Evolutionary conservation across 1,284 basidiomycete species (phyloP).

Genomic region (Malassezia vespertilionis): DNA sequence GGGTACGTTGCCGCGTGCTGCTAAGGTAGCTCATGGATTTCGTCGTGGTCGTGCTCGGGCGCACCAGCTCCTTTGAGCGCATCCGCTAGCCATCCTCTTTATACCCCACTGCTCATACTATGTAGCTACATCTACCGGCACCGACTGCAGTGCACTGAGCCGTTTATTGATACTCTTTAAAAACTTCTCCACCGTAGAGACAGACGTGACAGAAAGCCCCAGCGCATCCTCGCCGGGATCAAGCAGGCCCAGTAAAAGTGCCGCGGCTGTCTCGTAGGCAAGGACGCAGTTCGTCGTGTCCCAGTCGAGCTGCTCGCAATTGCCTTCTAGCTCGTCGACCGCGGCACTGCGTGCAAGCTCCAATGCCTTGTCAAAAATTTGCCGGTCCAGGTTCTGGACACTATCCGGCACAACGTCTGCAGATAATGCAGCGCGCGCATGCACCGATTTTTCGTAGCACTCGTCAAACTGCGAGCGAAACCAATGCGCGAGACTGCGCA

Average conservation of each 20-base stretch:
- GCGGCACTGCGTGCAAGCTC: constrained; percentile 73
- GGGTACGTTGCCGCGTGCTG: constrained; percentile 26
- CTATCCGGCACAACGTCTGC: constrained; percentile 49
- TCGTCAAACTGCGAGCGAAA: constrained; percentile 55
- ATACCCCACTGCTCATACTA: neutral
- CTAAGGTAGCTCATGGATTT: constrained; percentile 37
- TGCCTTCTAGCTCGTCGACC: constrained; percentile 65
- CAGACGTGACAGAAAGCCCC: constrained; percentile 29
- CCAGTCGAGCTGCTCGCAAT: constrained; percentile 49
- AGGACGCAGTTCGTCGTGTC: constrained; percentile 68
- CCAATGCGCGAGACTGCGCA: constrained; percentile 56
- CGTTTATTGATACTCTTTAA: constrained; percentile 39
- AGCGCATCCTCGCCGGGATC: constrained; percentile 71
- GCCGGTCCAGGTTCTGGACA: constrained; percentile 51
- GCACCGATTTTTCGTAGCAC: constrained; percentile 54
- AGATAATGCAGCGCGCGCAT: constrained; percentile 51
- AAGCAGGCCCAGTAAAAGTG: constrained; percentile 79
- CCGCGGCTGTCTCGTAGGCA: constrained; percentile 84
- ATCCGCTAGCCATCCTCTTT: constrained; percentile 23
- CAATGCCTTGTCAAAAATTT: constrained; percentile 54
- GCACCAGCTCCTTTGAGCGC: constrained; percentile 41
- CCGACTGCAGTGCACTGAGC: constrained; percentile 22
- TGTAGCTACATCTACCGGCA: neutral
- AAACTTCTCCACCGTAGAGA: constrained; percentile 39
- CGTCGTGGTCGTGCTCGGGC: constrained; percentile 39